These are phyloP conservation scores for Wickerhamiella musiphila DNA, from an alignment of 805 yeast species.

Conservation along the genomic window DNA sequence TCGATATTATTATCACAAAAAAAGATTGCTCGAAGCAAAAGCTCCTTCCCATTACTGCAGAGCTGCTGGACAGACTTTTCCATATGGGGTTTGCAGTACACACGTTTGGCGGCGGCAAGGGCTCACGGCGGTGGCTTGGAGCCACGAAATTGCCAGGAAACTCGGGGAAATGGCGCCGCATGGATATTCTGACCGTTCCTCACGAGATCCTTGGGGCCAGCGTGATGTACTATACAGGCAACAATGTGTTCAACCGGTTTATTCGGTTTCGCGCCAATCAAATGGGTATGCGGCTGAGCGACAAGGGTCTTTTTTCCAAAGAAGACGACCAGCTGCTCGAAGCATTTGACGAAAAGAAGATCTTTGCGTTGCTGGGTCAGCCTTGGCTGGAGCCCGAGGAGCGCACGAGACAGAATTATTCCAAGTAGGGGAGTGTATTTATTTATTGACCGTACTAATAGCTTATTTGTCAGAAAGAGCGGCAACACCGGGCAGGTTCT, in stretches of 20 bases:
- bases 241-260: slow-evolving; percentile 32
- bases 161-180: slow-evolving; percentile 29
- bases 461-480: slow-evolving; percentile 62
- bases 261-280: slow-evolving; percentile 28
- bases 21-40: slow-evolving; percentile 17
- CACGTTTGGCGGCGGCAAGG: slow-evolving; percentile 16
- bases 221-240: slow-evolving; percentile 37
- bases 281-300: slow-evolving; percentile 26
- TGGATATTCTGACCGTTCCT: slow-evolving; percentile 34
- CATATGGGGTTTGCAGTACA: slow-evolving; percentile 23
- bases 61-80: slow-evolving; percentile 13
- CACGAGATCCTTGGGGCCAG: slow-evolving; percentile 31
- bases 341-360: slow-evolving; percentile 27
- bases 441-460: too few relatives aligned
- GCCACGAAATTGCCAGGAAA: slow-evolving; percentile 17
- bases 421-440: neutral
- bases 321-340: slow-evolving; percentile 23
- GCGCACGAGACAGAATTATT: slow-evolving; percentile 11
- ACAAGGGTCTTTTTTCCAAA: slow-evolving; percentile 26
- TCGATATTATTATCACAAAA: slow-evolving; percentile 32
- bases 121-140: slow-evolving; percentile 20
- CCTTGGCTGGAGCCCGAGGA: slow-evolving; percentile 22
- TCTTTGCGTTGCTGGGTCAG: slow-evolving; percentile 30
- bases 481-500: slow-evolving; percentile 93
- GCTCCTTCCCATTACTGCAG: slow-evolving; percentile 10